These are phyloP conservation scores for Isoetes engelmannii DNA, from an alignment of 83 land plant genomes.

Conservation along the genomic window DNA sequence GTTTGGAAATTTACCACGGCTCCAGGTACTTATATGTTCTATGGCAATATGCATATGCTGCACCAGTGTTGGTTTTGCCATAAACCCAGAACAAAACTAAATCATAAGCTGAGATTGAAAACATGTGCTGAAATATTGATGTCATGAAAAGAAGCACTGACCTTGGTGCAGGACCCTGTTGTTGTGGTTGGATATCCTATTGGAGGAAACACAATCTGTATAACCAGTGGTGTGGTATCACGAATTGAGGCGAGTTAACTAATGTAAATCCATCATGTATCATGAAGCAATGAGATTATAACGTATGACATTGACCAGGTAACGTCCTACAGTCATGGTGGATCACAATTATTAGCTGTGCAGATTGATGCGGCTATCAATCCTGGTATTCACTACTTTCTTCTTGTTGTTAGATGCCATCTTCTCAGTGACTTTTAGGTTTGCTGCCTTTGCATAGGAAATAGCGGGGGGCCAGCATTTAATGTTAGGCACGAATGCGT, in stretches of 20 bases:
- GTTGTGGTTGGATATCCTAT: conserved; percentile 93
- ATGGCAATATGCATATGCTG: no score
- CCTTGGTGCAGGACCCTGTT: conserved; percentile 72
- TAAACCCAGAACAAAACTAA: no score
- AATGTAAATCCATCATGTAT: no score
- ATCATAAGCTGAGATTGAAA: no score
- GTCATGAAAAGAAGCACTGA: no score
- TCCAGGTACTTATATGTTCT: conserved; percentile 24
- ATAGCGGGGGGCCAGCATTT: conserved; percentile 98
- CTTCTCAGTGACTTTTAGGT: no score
- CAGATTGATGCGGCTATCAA: conserved; percentile 99
- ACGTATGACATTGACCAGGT: no score
- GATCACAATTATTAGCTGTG: conserved; percentile 78
- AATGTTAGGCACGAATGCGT: conserved; percentile 91
- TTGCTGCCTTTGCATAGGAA: conserved; percentile 65
- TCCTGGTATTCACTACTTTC: conserved; percentile 52
- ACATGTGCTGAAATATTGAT: no score
- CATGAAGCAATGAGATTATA: no score
- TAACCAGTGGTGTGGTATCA: conserved; percentile 93
- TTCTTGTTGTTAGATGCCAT: no score
- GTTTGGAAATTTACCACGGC: conserved; percentile 37
- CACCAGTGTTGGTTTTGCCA: no score
- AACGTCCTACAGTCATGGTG: conserved; percentile 91
- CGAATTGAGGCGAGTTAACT: conserved; percentile 82
- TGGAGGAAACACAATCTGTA: conserved; percentile 95